A percentile compares a stretch with the other conserved stretches of the same genome.
These are phyloP conservation scores for Helotiales sp. DNA, from an alignment of 2,329 filamentous ascomycete genomes.

Conservation along the genomic window DNA sequence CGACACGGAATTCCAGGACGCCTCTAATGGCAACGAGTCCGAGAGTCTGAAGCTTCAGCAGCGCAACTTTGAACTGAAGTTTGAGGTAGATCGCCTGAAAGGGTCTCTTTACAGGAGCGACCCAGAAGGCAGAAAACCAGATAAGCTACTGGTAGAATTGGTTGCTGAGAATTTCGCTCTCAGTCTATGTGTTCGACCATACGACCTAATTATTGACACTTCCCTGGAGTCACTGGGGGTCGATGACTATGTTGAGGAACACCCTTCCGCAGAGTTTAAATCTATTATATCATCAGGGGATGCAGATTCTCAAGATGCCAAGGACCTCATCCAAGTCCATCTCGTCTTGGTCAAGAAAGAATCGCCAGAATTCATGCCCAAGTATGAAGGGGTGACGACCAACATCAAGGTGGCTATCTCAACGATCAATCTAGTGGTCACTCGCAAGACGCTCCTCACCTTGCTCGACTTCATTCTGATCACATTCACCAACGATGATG, in stretches of 20 bases:
- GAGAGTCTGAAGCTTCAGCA: constrained; percentile 75
- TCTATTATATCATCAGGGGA: constrained; percentile 90
- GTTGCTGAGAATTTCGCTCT: constrained; percentile 88
- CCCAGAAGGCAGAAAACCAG: constrained; percentile 70
- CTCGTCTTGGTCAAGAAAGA: constrained; percentile 86
- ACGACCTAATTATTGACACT: constrained; percentile 91
- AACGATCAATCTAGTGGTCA: constrained; percentile 95
- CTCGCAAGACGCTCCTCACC: constrained; percentile 86
- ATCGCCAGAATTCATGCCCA: constrained; percentile 89
- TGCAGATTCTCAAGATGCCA: constrained; percentile 71
- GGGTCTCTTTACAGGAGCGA: constrained; percentile 90
- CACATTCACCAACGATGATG: constrained; percentile 74
- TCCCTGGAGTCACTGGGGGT: constrained; percentile 83
- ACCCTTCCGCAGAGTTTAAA: constrained; percentile 87
- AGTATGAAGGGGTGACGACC: constrained; percentile 90
- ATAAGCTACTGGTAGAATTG: constrained; percentile 84
- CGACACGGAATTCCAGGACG: constrained; percentile 67
- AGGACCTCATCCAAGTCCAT: constrained; percentile 82
- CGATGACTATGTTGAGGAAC: constrained; percentile 88
- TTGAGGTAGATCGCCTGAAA: constrained; percentile 90
- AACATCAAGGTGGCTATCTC: constrained; percentile 90
- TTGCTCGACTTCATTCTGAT: constrained; percentile 90
- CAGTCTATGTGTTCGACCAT: constrained; percentile 83
- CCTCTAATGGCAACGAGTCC: constrained; percentile 54
- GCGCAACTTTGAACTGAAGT: constrained; percentile 93